Conservation (phyloP, 805 yeast genomes). For the Kluyveromyces lactis region DNA sequence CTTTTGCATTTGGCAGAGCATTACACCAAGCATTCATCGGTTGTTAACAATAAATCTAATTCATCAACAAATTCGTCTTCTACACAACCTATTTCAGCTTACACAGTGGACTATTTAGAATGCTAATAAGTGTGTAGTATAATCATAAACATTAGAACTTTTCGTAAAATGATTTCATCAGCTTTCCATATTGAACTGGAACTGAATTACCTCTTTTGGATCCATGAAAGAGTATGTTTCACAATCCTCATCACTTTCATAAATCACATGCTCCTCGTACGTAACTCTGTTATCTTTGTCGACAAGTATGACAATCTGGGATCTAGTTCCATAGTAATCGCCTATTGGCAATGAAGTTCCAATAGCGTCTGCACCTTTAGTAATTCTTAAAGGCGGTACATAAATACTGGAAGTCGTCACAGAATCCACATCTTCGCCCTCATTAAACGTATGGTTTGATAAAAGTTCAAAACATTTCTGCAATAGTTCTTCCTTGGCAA, state of each 20-base stretch:
- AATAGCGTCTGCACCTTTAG: conserved; percentile 20
- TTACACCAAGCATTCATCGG: conserved; percentile 4
- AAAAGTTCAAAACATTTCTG: conserved; percentile 48
- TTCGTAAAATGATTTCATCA: not conserved
- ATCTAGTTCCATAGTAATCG: conserved; percentile 72
- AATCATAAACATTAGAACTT: too few relatives aligned
- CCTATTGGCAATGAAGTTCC: conserved; percentile 36
- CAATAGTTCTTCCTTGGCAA: conserved; percentile 35
- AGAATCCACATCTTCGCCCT: conserved; percentile 30
- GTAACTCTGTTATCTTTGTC: conserved; percentile 37
- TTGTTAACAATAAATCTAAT: conserved; percentile 4
- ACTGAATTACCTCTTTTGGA: conserved; percentile 17
- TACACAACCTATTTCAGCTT: conserved; percentile 16
- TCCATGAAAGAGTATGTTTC: conserved; percentile 12
- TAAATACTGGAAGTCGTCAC: conserved; percentile 53
- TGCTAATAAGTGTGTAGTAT: conserved; percentile 2
- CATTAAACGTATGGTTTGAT: conserved; percentile 30
- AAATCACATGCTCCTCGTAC: conserved; percentile 56
- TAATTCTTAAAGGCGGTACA: conserved; percentile 53
- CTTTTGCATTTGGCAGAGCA: conserved; percentile 24
- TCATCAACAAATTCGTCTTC: conserved; percentile 3
- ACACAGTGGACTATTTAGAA: conserved; percentile 26
- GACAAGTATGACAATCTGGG: conserved; percentile 69
- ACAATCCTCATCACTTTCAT: conserved; percentile 36
- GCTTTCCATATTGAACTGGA: conserved; percentile 18